A percentile compares a stretch with the other conserved stretches of the same genome.
Conservation (phyloP, 768 basidiomycete species). For the Termitomyces sp. region DNA sequence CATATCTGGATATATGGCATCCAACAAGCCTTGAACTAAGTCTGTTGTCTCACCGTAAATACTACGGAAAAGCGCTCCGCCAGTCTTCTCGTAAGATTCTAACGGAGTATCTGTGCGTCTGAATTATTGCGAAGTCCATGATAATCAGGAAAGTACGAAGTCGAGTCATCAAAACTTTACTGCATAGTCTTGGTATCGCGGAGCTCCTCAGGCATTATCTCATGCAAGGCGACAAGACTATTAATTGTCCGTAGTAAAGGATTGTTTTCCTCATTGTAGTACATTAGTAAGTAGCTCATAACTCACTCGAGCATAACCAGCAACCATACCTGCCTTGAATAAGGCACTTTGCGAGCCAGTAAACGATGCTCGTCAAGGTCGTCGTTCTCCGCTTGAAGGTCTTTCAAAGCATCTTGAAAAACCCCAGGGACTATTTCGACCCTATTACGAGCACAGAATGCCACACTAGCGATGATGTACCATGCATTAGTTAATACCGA, state of each 20-base stretch:
- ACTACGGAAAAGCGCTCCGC: constrained; percentile 36
- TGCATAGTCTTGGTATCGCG: constrained; percentile 42
- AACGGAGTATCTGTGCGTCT: constrained; percentile 39
- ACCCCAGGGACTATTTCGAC: constrained; percentile 54
- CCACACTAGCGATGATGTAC: constrained; percentile 53
- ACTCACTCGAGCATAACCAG: constrained; percentile 53
- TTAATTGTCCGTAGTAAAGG: constrained; percentile 45
- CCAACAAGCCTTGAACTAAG: constrained; percentile 40
- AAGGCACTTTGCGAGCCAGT: constrained; percentile 50
- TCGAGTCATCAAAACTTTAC: constrained; percentile 12
- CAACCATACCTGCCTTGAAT: constrained; percentile 54
- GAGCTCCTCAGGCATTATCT: constrained; percentile 47
- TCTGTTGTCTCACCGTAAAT: constrained; percentile 55
- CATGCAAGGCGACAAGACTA: constrained; percentile 43
- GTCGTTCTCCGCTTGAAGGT: constrained; percentile 28
- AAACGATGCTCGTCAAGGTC: constrained; percentile 29
- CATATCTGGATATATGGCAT: constrained; percentile 55
- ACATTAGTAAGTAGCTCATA: not conserved
- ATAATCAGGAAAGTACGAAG: not conserved
- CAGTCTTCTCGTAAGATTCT: constrained; percentile 36
- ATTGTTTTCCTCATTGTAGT: not conserved
- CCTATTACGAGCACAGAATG: constrained; percentile 53
- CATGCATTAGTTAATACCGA: constrained; percentile 38
- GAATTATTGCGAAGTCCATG: not conserved
- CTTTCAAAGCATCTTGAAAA: constrained; percentile 42